Conservation (phyloP, 768 basidiomycete species). For the Russula virescens region DNA sequence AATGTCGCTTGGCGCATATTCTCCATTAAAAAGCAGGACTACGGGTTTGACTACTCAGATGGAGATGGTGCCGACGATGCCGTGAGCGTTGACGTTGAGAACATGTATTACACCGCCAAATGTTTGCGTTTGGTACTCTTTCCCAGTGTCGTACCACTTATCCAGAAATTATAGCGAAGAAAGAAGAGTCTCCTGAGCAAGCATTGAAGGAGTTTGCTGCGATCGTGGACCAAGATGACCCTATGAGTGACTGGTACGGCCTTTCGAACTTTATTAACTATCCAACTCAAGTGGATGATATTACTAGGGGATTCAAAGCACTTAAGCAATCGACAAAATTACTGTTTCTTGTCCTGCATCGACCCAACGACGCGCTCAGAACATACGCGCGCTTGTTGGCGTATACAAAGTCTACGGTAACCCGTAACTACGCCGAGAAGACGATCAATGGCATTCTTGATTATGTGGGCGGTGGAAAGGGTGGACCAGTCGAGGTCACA, state of each 20-base stretch:
- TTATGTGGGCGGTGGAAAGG: slow-evolving; percentile 89
- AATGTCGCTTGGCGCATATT: slow-evolving; percentile 16
- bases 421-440: slow-evolving; percentile 95
- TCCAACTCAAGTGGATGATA: slow-evolving; percentile 1
- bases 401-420: slow-evolving; percentile 94
- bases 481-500: slow-evolving; percentile 72
- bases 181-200: slow-evolving; percentile 89
- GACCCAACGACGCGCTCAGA: slow-evolving; percentile 78
- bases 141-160: background rate
- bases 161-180: slow-evolving; percentile 57
- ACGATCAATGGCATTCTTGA: slow-evolving; percentile 97
- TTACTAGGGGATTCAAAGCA: slow-evolving; percentile 92
- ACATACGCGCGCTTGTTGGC: slow-evolving; percentile 83
- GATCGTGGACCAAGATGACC: slow-evolving; percentile 88
- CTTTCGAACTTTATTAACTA: background rate
- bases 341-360: slow-evolving; percentile 69
- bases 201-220: slow-evolving; percentile 84
- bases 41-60: slow-evolving; percentile 95
- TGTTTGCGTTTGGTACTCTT: slow-evolving; percentile 45
- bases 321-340: slow-evolving; percentile 97
- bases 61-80: slow-evolving; percentile 76
- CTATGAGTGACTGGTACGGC: slow-evolving; percentile 87
- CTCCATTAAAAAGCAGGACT: slow-evolving; percentile 51
- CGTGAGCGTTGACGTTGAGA: slow-evolving; percentile 87
- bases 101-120: slow-evolving; percentile 97